phyloP scores from a whole-genome alignment of 805 yeast genomes.

The Candida golubevii region DNA sequence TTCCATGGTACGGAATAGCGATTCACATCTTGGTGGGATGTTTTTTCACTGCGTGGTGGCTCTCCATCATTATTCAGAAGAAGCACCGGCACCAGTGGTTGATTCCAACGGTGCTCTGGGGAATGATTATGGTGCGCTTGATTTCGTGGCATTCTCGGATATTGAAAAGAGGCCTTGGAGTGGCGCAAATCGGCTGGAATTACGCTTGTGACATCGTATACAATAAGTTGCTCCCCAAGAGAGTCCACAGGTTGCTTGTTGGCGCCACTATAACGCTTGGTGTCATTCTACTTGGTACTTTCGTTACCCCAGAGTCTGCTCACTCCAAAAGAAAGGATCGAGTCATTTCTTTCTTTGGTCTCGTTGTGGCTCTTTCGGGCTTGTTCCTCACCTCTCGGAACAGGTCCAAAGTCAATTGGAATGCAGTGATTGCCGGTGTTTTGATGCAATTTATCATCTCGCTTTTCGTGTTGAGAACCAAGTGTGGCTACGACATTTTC shows the following conservation, averaged over 20 bases:
- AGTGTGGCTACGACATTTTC: constrained; percentile 57
- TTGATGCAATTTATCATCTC: constrained; percentile 58
- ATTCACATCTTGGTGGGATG: constrained; percentile 18
- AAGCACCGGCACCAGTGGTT: constrained; percentile 51
- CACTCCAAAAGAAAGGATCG: constrained; percentile 49
- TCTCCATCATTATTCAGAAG: constrained; percentile 48
- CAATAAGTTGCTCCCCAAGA: constrained; percentile 37
- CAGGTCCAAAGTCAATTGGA: constrained; percentile 47
- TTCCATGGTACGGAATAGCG: constrained; percentile 15
- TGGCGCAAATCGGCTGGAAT: constrained; percentile 22
- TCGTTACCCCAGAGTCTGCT: constrained; percentile 44
- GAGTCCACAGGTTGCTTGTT: constrained; percentile 34
- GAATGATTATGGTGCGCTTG: constrained; percentile 46
- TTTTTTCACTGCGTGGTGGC: constrained; percentile 39
- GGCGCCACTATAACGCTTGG: constrained; percentile 45
- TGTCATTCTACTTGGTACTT: constrained; percentile 51
- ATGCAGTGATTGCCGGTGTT: constrained; percentile 56
- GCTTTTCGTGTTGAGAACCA: constrained; percentile 56
- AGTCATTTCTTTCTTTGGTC: constrained; percentile 55
- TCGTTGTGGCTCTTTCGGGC: constrained; percentile 41
- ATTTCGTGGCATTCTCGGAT: constrained; percentile 46
- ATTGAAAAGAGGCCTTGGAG: constrained; percentile 13
- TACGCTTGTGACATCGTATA: constrained; percentile 31
- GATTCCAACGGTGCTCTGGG: constrained; percentile 53
- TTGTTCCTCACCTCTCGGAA: constrained; percentile 45